Evolutionary conservation across 1,139 yeast genomes (phyloP), one percentile per base, ranked within the genome.

Genomic region (Eremothecium sinecaudum): DNA sequence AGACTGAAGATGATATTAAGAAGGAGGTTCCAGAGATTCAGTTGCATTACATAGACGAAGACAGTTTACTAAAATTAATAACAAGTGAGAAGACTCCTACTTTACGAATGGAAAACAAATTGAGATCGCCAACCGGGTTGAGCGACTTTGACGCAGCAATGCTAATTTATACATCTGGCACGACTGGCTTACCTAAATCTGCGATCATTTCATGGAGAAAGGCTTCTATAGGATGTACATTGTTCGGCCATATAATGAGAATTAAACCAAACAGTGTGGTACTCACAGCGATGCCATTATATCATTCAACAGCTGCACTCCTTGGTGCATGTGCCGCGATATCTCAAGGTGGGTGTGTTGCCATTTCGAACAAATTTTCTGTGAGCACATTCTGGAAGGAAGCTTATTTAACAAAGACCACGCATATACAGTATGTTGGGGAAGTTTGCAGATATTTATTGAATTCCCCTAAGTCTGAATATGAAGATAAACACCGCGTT

Each of bases 181-280:
- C 97, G 7, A 84, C 97, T 0, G 97, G 97, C 0, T 62, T 86
- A 43, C 97, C 98, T 10, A 90, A 90, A 59, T 83, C 96, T 4
- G 97, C 94, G 4, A 79, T 83, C 42, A 79, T 87, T 76, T 79
- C 93, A 3, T 86, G 96, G 95, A 69, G 84, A 48, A 87, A 86
- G 58, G 71, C 80, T 3, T 51, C 56, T 3, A 65, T 80, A 64
- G 94, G 94, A 0, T 66, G 84, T 1, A 61, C 69, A 6, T 54
- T 81, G 26, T 84, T 83, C 56, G 84, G 86, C 1, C 68, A 69
- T 43, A 78, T 82, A 35, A 72, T 81, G 66, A 70, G 75, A 42
- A 66, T 84, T 45, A 58, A 62, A n/a, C 43, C 58, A 3, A 52
- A 61, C 3, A 75, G 82, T 15, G 72, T 70, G 8, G 77, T 84